These are phyloP conservation scores for Saturnispora saitoi DNA, from an alignment of 805 yeast species.

Conservation along the genomic window DNA sequence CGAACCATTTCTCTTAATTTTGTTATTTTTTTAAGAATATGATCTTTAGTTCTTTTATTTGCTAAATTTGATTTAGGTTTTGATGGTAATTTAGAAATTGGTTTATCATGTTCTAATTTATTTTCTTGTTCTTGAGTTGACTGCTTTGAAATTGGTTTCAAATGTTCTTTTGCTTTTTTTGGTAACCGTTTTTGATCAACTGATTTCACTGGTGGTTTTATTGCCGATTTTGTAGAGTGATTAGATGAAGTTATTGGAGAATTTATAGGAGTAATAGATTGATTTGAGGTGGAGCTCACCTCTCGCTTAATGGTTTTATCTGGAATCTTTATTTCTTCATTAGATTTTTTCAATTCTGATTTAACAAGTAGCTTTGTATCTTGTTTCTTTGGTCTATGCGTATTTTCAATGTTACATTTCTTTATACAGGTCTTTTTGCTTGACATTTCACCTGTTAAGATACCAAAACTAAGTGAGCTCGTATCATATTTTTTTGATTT, in stretches of 20 bases:
- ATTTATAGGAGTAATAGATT: too few species aligned
- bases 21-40: background rate
- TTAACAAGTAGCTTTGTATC: background rate
- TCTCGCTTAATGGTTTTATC: background rate
- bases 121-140: background rate
- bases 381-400: background rate
- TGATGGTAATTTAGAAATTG: background rate
- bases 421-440: background rate
- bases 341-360: background rate
- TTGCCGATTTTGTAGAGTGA: too few species aligned
- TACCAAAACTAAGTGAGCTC: background rate
- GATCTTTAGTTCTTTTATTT: background rate
- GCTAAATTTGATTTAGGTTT: background rate
- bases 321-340: too few species aligned
- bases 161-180: background rate
- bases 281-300: too few species aligned
- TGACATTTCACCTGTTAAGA: background rate
- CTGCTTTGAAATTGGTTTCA: background rate
- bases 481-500: background rate
- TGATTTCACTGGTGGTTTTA: too few species aligned
- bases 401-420: background rate
- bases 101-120: background rate
- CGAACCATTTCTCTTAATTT: conserved; percentile 1
- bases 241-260: too few species aligned
- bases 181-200: too few species aligned